Evolutionary conservation across 305 asterid genomes (phyloP), one percentile per base, ranked within the genome.

Genomic region (Fraxinus baroniana): DNA sequence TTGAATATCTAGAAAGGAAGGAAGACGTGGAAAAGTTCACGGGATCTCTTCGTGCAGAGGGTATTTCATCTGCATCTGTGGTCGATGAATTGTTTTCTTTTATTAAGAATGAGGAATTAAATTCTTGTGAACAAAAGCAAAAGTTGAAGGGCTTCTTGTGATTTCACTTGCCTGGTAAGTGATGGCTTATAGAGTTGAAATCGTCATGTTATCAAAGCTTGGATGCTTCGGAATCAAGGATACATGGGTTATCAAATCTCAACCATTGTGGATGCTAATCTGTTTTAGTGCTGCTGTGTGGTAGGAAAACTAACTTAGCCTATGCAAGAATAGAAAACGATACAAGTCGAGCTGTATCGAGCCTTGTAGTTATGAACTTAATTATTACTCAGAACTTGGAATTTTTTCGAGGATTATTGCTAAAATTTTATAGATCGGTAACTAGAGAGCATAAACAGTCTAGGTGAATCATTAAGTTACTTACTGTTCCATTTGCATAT

Each of bases 11-110:
- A 88, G 91, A 89, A 78, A 86, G 78, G 20, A 80, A 81, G 74
- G 93, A 78, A 72, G 85, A 89, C 78, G 89, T 83, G 2, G 86
- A 80, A 87, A 90, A 86, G 74, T 41, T 89, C 64, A 74, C 85
- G 20, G 81, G 60, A 46, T 77, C 49, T 5, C 26, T 87, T 36
- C 76, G 86, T 81, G 44, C 1, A 55, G 81, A 79, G 41, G 89
- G 81, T 24, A 18, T 77, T 24, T 86, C 78, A 49, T 66, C 85
- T 55, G 84, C 72, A 24, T 77, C 52, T 44, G 81, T 57, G 82
- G 74, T 20, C 17, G 82, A 85, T 73, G 91, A 86, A 68, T 57
- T 83, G 80, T 66, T 57, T 57, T 57, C 68, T 57, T 57, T 57
- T 57, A 64, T 22, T 12, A 64, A 64, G 73, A 30, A 66, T 12